phyloP scores from a whole-genome alignment of 208 protist genomes.

The Trypanosoma boissoni region DNA sequence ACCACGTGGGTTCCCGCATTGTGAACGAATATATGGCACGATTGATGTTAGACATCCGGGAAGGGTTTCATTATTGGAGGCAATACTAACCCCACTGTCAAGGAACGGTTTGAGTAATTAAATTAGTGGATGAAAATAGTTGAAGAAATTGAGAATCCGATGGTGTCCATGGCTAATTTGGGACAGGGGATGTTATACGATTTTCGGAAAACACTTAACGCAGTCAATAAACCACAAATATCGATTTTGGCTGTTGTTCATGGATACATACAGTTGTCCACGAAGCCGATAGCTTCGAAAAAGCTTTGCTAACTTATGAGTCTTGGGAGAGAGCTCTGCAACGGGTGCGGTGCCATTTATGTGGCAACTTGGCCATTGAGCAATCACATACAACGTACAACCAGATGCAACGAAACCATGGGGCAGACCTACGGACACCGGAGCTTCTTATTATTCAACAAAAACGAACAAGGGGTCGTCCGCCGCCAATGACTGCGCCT shows the following conservation, averaged over 20 bases:
- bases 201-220: neutral
- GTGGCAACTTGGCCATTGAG: neutral
- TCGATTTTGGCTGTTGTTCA: neutral
- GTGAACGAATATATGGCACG: too few relatives aligned
- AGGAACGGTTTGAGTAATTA: neutral
- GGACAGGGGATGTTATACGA: neutral
- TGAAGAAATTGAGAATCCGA: neutral
- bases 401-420: neutral
- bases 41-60: neutral
- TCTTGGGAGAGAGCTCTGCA: neutral
- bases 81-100: neutral
- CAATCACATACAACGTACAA: neutral
- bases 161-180: neutral
- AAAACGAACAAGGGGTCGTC: neutral
- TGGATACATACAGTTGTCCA: neutral
- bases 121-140: neutral
- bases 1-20: too few relatives aligned
- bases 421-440: neutral
- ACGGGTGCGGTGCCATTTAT: neutral
- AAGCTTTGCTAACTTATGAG: neutral
- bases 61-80: neutral
- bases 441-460: neutral
- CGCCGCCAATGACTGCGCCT: neutral
- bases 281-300: neutral
- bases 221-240: neutral